phyloP scores from a whole-genome alignment of 1,284 basidiomycete species.

The Laetiporus sulphureus region DNA sequence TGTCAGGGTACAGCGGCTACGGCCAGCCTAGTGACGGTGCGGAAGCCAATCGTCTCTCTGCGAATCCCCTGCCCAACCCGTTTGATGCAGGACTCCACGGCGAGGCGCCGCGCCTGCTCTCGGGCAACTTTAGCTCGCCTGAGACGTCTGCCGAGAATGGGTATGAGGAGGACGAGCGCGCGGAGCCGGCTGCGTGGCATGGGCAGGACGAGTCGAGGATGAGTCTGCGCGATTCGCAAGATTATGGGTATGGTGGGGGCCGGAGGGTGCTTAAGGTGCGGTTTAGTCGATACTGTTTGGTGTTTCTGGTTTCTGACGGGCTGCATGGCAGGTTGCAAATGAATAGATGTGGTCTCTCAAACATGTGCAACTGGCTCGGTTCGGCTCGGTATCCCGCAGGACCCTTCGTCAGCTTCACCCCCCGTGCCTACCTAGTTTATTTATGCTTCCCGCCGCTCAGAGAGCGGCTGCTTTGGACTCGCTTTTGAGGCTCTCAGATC shows the following conservation, averaged over 20 bases:
- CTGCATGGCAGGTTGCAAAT: too few species aligned
- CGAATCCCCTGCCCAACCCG: conserved; percentile 13
- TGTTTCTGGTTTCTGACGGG: too few species aligned
- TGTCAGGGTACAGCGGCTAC: conserved; percentile 4
- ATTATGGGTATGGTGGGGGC: conserved; percentile 30
- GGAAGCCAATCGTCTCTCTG: conserved; percentile 6
- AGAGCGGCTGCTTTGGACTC: too few species aligned
- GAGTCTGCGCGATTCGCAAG: conserved; percentile 31
- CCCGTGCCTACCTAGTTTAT: too few species aligned
- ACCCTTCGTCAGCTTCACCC: too few species aligned
- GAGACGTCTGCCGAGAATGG: conserved; percentile 22
- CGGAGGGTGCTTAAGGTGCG: conserved; percentile 42
- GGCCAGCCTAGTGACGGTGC: conserved; percentile 8
- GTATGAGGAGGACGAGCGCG: conserved; percentile 15
- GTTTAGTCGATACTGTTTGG: too few species aligned
- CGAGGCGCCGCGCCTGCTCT: conserved; percentile 12
- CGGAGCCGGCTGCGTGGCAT: conserved; percentile 5
- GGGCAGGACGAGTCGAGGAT: conserved; percentile 18
- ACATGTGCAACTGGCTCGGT: too few species aligned
- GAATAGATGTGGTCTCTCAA: too few species aligned
- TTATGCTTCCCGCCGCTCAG: too few species aligned
- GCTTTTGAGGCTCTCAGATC: too few species aligned
- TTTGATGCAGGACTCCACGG: conserved; percentile 1
- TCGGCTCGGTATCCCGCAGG: too few species aligned
- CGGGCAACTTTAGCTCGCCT: conserved; percentile 21